Percentiles rank a stretch among this genome's conserved stretches.
These are phyloP conservation scores for Scalesia atractyloides DNA, from an alignment of 129 eudicot genomes.

Conservation along the genomic window DNA sequence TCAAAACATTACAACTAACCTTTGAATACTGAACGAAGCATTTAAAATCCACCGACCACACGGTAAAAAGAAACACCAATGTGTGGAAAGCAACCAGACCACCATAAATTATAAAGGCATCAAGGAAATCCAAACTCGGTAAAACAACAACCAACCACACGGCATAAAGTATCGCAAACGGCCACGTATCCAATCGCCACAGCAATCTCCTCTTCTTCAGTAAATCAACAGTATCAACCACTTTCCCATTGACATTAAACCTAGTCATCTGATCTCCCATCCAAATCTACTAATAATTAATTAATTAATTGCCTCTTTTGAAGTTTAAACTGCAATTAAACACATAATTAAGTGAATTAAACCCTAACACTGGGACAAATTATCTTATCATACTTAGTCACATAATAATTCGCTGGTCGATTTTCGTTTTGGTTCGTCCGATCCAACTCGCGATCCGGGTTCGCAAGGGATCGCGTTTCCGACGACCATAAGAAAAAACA, in stretches of 20 bases:
- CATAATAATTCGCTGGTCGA: too few species aligned
- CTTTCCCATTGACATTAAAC: slow-evolving; percentile 81
- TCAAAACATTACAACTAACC: slow-evolving; percentile 42
- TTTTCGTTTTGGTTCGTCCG: too few species aligned
- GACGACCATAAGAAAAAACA: too few species aligned
- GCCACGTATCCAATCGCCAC: slow-evolving; percentile 85
- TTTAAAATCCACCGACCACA: slow-evolving; percentile 91
- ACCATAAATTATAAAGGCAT: slow-evolving; percentile 68
- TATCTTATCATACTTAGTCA: background rate
- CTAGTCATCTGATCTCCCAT: slow-evolving; percentile 68
- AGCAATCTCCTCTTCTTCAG: slow-evolving; percentile 61
- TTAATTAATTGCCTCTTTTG: slow-evolving; percentile 2
- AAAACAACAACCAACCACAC: slow-evolving; percentile 55
- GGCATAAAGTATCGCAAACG: slow-evolving; percentile 66
- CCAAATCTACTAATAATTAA: slow-evolving; percentile 9
- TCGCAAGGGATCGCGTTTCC: too few species aligned
- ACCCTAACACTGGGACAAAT: slow-evolving; percentile 4
- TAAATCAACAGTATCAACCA: slow-evolving; percentile 82
- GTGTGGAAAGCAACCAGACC: slow-evolving; percentile 50
- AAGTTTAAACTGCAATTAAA: slow-evolving; percentile 14
- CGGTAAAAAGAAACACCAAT: slow-evolving; percentile 83
- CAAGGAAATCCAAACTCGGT: slow-evolving; percentile 68
- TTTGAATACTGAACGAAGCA: slow-evolving; percentile 77
- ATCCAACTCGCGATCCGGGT: too few species aligned
- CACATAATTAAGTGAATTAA: slow-evolving; percentile 17